phyloP scores from a whole-genome alignment of 768 basidiomycete genomes.

The Terana coerulea region DNA sequence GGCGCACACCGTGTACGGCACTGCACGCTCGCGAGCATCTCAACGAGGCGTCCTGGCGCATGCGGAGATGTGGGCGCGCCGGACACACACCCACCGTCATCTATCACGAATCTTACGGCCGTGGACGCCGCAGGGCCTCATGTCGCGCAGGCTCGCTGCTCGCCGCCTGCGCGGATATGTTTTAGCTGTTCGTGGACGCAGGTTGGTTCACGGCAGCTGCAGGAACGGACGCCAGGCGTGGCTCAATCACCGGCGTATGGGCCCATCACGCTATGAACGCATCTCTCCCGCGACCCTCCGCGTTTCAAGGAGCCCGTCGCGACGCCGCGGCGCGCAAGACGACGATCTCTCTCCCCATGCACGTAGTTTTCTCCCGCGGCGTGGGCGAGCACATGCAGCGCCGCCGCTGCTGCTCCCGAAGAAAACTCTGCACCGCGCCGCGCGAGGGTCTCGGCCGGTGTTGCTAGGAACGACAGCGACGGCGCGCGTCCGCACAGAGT shows the following conservation, averaged over 20 bases:
- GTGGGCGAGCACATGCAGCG: neutral
- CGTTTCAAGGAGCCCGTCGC: slow-evolving; percentile 2
- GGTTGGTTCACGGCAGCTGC: no score
- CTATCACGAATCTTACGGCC: neutral
- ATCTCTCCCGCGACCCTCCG: neutral
- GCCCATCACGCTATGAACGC: neutral
- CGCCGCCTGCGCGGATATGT: no score
- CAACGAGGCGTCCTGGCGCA: neutral
- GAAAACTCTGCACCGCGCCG: neutral
- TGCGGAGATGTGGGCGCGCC: neutral
- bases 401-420: neutral
- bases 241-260: neutral
- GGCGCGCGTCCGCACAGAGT: no score
- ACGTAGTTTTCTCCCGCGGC: neutral
- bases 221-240: no score
- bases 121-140: no score
- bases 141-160: no score
- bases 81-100: neutral
- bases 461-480: slow-evolving; percentile 1
- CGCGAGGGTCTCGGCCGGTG: neutral
- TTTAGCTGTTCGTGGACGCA: no score
- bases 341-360: neutral
- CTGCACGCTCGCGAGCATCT: neutral
- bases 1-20: neutral
- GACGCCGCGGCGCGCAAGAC: neutral